Base-by-base conservation (phyloP, 805 yeast genomes). In the Clavispora fructus region DNA sequence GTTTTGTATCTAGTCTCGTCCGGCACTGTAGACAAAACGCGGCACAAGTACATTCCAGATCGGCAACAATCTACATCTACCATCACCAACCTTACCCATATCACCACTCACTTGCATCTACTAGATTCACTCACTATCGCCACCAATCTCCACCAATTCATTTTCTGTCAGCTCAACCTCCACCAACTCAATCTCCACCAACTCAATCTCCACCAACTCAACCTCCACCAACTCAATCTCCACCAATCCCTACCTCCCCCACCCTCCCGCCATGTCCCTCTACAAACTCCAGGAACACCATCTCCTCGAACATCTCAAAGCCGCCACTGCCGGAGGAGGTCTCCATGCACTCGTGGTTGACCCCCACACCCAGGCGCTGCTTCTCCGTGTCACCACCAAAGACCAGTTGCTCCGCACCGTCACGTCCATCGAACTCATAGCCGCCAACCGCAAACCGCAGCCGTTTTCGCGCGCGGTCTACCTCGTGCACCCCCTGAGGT, bases 401-500 rank as follows among this genome's bases (percentile, higher is more conserved):
- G 76, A 70, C 39, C 77, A 74, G 27, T 61, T 83, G 11, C 64
- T 83, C 8, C 64, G 78, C 33, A 60, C 77, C 40, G 87, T 81
- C 7, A 77, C 85, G 3, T 82, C 87, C 12, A 73, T 87, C 14
- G 90, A 83, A 56, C 64, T 69, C 50, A 69, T 88, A 16, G 92
- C 85, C 53, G 71, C 77, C 25, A 69, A 67, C 37, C 74, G 95
- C 52, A 77, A 77, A 38, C 75, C 81, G 14, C 83, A 82, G 61
- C 64, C 78, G 2, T 80, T 82, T 16, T 73, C 87, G 39, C 92
- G 85, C 53, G 97, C 90, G 7, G 69, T 94, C 9, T 94, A 94
- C 64, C 67, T 94, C 26, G 64, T 89, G 14, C 87, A 85, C 42
- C 90, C 95, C 0, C 65, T 81, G 6, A 65, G 68, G 31, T 88